phyloP scores from a whole-genome alignment of 148 eudicot genomes.

The Chenopodium berlandieri region DNA sequence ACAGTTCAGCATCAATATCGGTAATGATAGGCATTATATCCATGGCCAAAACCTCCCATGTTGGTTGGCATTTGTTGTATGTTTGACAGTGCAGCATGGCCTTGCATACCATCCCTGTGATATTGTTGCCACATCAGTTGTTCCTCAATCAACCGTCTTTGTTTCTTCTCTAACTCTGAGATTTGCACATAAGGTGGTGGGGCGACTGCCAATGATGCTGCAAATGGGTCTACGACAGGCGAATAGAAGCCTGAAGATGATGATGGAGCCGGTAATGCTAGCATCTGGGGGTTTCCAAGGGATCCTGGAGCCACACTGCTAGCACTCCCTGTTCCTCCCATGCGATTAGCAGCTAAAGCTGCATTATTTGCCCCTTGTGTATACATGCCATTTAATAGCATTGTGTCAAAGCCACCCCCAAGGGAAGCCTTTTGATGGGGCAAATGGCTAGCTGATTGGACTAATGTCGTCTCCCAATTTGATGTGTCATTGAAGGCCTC shows the following conservation, averaged over 20 bases:
- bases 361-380: constrained; percentile 49
- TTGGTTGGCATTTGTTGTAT: constrained; percentile 38
- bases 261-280: constrained; percentile 74
- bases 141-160: constrained; percentile 59
- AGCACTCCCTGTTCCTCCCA: constrained; percentile 65
- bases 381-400: constrained; percentile 79
- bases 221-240: constrained; percentile 49
- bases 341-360: constrained; percentile 32
- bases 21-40: constrained; percentile 15
- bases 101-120: constrained; percentile 64
- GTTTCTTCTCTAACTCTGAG: constrained; percentile 85
- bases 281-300: constrained; percentile 50
- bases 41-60: constrained; percentile 35
- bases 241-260: constrained; percentile 15
- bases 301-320: constrained; percentile 81
- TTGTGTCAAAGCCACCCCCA: constrained; percentile 66
- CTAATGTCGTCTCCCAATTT: constrained; percentile 79
- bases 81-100: constrained; percentile 41
- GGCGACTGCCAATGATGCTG: constrained; percentile 56
- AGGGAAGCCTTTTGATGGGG: constrained; percentile 56
- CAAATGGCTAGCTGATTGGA: constrained; percentile 66
- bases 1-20: not conserved
- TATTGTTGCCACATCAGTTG: constrained; percentile 85
- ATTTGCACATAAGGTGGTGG: constrained; percentile 85
- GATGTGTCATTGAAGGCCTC: constrained; percentile 50